Base-by-base conservation (phyloP, 331 rosid species). In the Arachis monticola region DNA sequence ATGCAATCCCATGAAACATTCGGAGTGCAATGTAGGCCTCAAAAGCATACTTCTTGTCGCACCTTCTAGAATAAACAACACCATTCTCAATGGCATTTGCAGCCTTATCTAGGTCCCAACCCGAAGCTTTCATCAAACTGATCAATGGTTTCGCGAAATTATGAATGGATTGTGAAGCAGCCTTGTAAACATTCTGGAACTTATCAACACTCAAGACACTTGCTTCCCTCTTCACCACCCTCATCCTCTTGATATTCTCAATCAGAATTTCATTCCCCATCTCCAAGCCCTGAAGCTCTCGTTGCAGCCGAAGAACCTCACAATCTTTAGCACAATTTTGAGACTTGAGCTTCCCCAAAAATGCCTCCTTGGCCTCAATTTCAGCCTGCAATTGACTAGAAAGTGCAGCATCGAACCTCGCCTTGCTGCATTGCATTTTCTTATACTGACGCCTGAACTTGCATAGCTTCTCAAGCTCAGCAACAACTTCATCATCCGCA, bases 141-240 rank as follows among this genome's bases (percentile, higher is more conserved):
- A 91, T 91, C 44, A 93, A 75, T 2, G 98, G 92, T 81, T 88
- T 93, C 6, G 93, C 92, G 30, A 91, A 93, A 84, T 93, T 96
- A 83, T 93, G 96, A 60, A 93, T 74, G 57, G 92, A 89, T 75
- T 86, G 86, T 0, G 89, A 85, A 42, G 90, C 81, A 59, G 90
- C 84, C 30, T 55, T 67, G 72, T 77, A 86, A 5, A 80, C 81
- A 67, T 93, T 86, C 60, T 84, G 77, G 64, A 91, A 87, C 69
- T 76, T 72, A n/a, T 68, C 35, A 12, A 79, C 78, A 82, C 74
- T 80, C 76, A 67, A 74, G 73, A 83, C 74, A 62, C 62, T 68
- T 13, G 57, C 73, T 72, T 55, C 78, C 85, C 79, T 87, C 82
- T 85, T 73, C 78, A 77, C 90, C 73, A 83, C 52, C 66, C 77